Percentiles rank a stretch among this genome's conserved stretches.
Conservation (phyloP, 1,139 yeast species). For the Candida freyschussii region DNA sequence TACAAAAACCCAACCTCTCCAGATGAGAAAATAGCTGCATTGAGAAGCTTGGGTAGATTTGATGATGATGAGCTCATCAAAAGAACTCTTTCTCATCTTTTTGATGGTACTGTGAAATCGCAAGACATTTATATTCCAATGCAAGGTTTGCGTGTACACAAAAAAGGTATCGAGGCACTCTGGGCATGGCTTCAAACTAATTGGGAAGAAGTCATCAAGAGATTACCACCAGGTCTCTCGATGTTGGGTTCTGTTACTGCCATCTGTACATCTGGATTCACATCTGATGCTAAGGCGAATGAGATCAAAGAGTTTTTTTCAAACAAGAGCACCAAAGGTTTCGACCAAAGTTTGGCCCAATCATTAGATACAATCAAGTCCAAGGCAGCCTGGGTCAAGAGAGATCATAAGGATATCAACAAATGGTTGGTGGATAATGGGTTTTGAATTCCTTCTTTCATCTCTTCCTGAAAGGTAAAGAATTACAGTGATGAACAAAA, state of each 20-base stretch:
- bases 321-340: constrained; percentile 63
- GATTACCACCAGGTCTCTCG: constrained; percentile 77
- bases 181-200: constrained; percentile 78
- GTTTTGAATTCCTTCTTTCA: no score
- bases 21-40: constrained; percentile 74
- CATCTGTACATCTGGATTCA: constrained; percentile 58
- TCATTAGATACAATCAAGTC: constrained; percentile 62
- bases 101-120: constrained; percentile 66
- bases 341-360: constrained; percentile 68
- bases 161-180: constrained; percentile 53
- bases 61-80: constrained; percentile 51
- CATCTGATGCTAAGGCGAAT: constrained; percentile 53
- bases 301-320: constrained; percentile 57
- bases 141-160: constrained; percentile 61
- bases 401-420: constrained; percentile 52
- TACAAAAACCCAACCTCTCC: constrained; percentile 61
- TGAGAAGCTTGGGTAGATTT: constrained; percentile 71
- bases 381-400: constrained; percentile 59
- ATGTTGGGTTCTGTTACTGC: constrained; percentile 73
- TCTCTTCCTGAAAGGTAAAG: no score
- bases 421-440: constrained; percentile 49
- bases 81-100: constrained; percentile 55
- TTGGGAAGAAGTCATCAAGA: constrained; percentile 62
- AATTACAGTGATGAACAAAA: no score
- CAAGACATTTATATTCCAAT: constrained; percentile 84